Percentiles rank a stretch among this genome's conserved stretches.
phyloP scores from a whole-genome alignment of 2,329 filamentous ascomycete genomes.

The Cercospora zeae-maydis region DNA sequence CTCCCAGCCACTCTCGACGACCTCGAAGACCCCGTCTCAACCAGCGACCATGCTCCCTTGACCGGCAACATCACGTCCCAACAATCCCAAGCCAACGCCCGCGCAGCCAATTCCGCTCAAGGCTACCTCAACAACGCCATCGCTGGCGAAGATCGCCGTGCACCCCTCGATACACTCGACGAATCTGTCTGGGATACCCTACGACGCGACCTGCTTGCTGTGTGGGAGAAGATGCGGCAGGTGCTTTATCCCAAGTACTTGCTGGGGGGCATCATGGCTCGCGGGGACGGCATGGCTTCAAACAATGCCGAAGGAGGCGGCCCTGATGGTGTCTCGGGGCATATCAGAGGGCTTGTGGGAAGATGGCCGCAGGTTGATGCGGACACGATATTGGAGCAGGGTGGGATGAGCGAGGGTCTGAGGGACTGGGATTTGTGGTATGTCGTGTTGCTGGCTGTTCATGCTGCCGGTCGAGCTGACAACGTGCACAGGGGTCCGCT shows the following conservation, averaged over 20 bases:
- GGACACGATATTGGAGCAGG: slow-evolving; percentile 58
- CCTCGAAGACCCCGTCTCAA: slow-evolving; percentile 56
- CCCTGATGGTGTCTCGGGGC: slow-evolving; percentile 42
- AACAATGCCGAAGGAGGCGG: slow-evolving; percentile 53
- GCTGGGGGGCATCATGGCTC: slow-evolving; percentile 63
- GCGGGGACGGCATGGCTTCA: slow-evolving; percentile 55
- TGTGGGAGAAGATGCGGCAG: slow-evolving; percentile 98
- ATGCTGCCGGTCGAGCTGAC: slow-evolving; percentile 23
- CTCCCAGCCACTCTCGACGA: slow-evolving; percentile 75
- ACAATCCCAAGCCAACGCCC: slow-evolving; percentile 55
- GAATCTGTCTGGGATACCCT: slow-evolving; percentile 98
- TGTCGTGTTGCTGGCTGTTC: slow-evolving; percentile 22
- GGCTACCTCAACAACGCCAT: slow-evolving; percentile 85
- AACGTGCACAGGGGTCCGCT: slow-evolving; percentile 71
- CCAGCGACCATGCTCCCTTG: slow-evolving; percentile 72
- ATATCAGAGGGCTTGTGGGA: slow-evolving; percentile 55
- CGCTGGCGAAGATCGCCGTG: slow-evolving; percentile 85
- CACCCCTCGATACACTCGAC: slow-evolving; percentile 89
- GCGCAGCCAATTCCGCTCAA: slow-evolving; percentile 61
- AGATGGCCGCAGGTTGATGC: slow-evolving; percentile 60
- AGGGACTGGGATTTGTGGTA: slow-evolving; percentile 95
- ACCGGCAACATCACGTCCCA: slow-evolving; percentile 67
- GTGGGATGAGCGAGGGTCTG: slow-evolving; percentile 80
- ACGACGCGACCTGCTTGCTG: slow-evolving; percentile 81
- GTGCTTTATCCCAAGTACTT: slow-evolving; percentile 95